phyloP scores from a whole-genome alignment of 148 eudicot genomes.

The Bassia scoparia region DNA sequence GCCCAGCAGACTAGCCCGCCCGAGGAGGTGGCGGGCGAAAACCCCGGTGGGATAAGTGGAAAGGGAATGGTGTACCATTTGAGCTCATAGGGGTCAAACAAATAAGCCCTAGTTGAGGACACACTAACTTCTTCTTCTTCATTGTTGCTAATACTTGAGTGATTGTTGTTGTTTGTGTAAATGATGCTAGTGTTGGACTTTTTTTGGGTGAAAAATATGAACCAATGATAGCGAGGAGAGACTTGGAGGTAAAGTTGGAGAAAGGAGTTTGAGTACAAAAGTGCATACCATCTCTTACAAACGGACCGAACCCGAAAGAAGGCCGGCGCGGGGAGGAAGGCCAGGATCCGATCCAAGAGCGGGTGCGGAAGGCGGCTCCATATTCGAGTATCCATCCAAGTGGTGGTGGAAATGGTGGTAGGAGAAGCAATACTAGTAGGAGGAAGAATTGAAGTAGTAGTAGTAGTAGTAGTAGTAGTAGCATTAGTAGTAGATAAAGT shows the following conservation, averaged over 20 bases:
- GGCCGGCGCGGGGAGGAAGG: constrained; percentile 75
- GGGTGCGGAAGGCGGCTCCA: constrained; percentile 75
- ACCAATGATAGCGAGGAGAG: constrained; percentile 53
- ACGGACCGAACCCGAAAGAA: constrained; percentile 81
- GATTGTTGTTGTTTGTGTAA: constrained; percentile 32
- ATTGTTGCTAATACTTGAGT: neutral
- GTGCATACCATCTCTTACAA: constrained; percentile 83
- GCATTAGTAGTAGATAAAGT: constrained; percentile 2
- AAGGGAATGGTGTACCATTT: constrained; percentile 61
- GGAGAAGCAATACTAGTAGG: neutral
- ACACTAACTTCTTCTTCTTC: neutral
- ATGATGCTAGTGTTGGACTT: constrained; percentile 31
- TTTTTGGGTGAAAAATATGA: constrained; percentile 74
- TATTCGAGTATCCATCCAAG: constrained; percentile 78
- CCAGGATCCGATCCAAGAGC: constrained; percentile 64
- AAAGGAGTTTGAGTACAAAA: constrained; percentile 64
- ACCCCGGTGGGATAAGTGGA: constrained; percentile 57
- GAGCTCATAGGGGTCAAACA: constrained; percentile 68
- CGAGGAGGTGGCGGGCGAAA: constrained; percentile 69
- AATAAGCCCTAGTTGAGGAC: constrained; percentile 34
- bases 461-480: neutral
- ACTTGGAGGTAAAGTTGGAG: constrained; percentile 67
- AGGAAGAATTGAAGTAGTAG: neutral
- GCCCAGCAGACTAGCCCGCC: constrained; percentile 73
- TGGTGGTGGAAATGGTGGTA: constrained; percentile 11